These are phyloP conservation scores for Rhododendron vialii DNA, from an alignment of 148 eudicot genomes.

Conservation along the genomic window DNA sequence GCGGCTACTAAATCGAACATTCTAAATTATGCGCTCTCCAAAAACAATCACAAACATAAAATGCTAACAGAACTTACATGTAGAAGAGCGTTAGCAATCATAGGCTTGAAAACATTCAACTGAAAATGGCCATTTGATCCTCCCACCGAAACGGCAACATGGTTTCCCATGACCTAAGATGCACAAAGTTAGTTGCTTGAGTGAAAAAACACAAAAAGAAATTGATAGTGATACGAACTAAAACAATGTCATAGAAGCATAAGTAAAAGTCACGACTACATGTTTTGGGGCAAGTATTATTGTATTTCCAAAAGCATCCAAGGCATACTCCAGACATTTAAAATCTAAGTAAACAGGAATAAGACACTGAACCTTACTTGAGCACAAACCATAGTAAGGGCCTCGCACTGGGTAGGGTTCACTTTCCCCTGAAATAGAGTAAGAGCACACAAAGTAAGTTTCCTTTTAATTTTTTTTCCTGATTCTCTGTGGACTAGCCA, in stretches of 20 bases:
- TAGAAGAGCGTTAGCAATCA: constrained; percentile 80
- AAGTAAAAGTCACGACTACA: neutral
- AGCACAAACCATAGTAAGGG: too few relatives aligned
- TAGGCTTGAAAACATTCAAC: constrained; percentile 92
- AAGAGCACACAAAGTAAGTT: too few relatives aligned
- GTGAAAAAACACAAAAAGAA: neutral
- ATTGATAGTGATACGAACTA: neutral
- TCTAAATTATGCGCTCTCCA: neutral
- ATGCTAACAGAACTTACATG: constrained; percentile 51
- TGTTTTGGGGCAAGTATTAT: neutral
- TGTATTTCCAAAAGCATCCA: neutral
- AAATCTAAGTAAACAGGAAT: neutral
- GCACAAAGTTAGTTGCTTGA: neutral
- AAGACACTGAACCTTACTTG: too few relatives aligned
- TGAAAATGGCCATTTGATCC: constrained; percentile 99
- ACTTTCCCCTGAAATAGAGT: too few relatives aligned
- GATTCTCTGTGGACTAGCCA: too few relatives aligned
- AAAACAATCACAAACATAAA: neutral
- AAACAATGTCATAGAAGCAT: neutral
- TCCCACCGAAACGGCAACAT: constrained; percentile 88
- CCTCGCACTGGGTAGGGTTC: too few relatives aligned
- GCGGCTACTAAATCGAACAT: neutral
- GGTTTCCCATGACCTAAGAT: constrained; percentile 93
- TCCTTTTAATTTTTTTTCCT: too few relatives aligned
- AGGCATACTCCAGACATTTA: neutral